Conservation (phyloP, 2,329 filamentous ascomycete genomes). For the Grosmannia clavigera region DNA sequence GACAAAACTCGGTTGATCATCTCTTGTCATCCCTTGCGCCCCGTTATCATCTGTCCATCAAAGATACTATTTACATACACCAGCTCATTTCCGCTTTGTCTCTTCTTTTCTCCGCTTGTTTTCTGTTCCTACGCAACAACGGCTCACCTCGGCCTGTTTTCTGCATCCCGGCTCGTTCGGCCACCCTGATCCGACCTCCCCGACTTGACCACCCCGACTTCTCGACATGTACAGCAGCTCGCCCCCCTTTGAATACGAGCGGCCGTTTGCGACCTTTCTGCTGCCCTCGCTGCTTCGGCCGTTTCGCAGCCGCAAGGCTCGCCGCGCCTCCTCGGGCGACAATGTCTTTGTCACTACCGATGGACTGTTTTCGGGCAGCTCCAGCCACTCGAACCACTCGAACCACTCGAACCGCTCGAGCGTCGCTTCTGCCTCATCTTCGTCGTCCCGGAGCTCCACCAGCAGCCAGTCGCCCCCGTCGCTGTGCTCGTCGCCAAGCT, state of each 20-base stretch:
- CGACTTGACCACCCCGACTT: no score
- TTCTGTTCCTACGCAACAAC: background rate
- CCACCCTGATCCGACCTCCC: background rate
- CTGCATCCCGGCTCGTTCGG: no score
- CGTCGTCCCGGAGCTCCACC: background rate
- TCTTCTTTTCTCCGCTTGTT: no score
- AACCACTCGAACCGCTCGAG: conserved; percentile 1
- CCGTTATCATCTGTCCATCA: background rate
- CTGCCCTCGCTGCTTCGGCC: conserved; percentile 16
- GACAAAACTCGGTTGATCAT: background rate
- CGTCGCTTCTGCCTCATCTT: conserved; percentile 3
- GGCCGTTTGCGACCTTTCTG: conserved; percentile 15
- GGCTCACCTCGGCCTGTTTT: no score
- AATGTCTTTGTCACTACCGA: background rate
- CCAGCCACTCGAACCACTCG: background rate
- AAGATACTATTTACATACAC: background rate
- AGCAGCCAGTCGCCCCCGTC: conserved; percentile 6
- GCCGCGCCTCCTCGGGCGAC: conserved; percentile 11
- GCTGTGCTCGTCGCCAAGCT: conserved; percentile 13
- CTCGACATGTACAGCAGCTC: background rate
- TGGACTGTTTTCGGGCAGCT: background rate
- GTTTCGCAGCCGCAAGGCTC: conserved; percentile 8
- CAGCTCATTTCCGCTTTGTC: background rate
- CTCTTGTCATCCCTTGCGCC: background rate
- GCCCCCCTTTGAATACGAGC: background rate